These are phyloP conservation scores for Blepharisma stoltei DNA, from an alignment of 73 alveolate species.

Conservation along the genomic window DNA sequence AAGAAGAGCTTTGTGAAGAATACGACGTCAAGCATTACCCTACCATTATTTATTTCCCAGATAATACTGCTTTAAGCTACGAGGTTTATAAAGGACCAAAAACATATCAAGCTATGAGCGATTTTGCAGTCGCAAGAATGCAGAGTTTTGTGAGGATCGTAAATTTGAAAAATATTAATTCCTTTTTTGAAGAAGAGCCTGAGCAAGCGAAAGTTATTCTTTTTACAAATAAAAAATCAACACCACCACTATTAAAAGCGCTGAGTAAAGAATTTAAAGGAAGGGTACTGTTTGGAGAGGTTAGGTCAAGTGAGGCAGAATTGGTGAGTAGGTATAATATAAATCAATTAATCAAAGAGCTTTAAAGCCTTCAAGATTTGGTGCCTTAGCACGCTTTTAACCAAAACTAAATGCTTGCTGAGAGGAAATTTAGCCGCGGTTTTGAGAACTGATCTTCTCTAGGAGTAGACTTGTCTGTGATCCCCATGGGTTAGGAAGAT, in stretches of 20 bases:
- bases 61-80: constrained; percentile 75
- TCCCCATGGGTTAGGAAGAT: too few relatives aligned
- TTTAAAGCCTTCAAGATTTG: too few relatives aligned
- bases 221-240: constrained; percentile 88
- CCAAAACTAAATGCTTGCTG: too few relatives aligned
- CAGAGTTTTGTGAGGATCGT: constrained; percentile 89
- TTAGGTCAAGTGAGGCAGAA: constrained; percentile 74
- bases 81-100: constrained; percentile 70
- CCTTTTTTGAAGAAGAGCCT: constrained; percentile 72
- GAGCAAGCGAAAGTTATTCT: constrained; percentile 77
- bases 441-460: too few relatives aligned
- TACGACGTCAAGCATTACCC: constrained; percentile 80
- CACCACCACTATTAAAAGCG: constrained; percentile 95
- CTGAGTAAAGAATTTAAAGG: constrained; percentile 84
- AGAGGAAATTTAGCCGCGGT: too few relatives aligned
- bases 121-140: constrained; percentile 85
- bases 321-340: constrained; percentile 63
- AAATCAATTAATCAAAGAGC: too few relatives aligned
- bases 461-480: too few relatives aligned
- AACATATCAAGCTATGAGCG: constrained; percentile 70
- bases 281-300: constrained; percentile 88
- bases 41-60: constrained; percentile 78
- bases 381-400: too few relatives aligned
- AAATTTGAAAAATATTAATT: constrained; percentile 79
- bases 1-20: constrained; percentile 98